Evolutionary conservation across 306 rosid species (phyloP).

Genomic region (Alnus rubra): DNA sequence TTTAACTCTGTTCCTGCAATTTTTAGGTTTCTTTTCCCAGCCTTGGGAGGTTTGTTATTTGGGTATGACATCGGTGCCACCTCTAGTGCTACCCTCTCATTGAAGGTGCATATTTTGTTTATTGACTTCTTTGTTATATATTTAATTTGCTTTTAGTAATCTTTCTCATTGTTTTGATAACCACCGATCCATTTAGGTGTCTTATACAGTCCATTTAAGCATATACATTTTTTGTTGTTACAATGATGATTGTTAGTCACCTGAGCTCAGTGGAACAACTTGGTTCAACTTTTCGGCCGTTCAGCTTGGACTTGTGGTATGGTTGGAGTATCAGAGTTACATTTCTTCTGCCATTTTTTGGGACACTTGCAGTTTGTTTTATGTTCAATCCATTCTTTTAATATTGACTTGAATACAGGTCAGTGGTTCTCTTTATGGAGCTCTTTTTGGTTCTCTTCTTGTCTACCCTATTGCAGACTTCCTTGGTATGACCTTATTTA

Average conservation of each 20-base stretch:
- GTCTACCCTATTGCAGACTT: conserved; percentile 83
- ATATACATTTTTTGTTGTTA: neutral
- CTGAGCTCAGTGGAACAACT: conserved; percentile 78
- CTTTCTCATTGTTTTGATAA: neutral
- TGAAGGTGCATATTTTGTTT: conserved; percentile 48
- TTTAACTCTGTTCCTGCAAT: conserved; percentile 27
- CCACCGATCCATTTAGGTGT: neutral
- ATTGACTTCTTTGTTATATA: conserved; percentile 13
- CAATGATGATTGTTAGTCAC: conserved; percentile 54
- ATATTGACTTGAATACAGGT: conserved; percentile 48
- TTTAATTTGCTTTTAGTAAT: conserved; percentile 4
- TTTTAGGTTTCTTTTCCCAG: conserved; percentile 86
- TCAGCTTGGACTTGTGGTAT: conserved; percentile 97
- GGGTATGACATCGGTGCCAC: conserved; percentile 99
- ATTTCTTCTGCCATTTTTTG: conserved; percentile 13
- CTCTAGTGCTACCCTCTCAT: conserved; percentile 83
- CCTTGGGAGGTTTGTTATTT: conserved; percentile 93
- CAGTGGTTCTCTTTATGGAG: conserved; percentile 94
- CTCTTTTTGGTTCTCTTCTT: conserved; percentile 84
- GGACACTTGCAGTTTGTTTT: conserved; percentile 7
- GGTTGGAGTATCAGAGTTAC: conserved; percentile 25
- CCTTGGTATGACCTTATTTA: conserved; percentile 59
- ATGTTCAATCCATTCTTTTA: neutral
- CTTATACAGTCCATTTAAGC: neutral
- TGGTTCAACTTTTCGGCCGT: conserved; percentile 82